Evolutionary conservation across 306 rosid species (phyloP).

Genomic region (Macrotyloma uniflorum): DNA sequence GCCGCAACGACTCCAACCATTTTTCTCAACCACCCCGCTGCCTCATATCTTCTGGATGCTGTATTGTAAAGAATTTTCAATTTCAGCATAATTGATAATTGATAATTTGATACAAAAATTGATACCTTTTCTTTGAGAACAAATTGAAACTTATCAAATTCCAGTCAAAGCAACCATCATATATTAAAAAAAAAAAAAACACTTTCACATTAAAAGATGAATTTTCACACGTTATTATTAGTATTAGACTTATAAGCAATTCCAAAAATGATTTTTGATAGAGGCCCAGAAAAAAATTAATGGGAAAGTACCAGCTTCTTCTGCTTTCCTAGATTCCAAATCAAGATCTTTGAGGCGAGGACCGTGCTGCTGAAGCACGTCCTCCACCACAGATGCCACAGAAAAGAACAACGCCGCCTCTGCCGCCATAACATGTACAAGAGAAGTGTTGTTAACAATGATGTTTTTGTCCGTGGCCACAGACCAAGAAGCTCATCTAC

Average conservation of each 20-base stretch:
- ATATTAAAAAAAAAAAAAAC: background rate
- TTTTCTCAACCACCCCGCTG: conserved; percentile 97
- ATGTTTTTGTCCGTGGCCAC: conserved; percentile 12
- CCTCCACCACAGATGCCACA: conserved; percentile 83
- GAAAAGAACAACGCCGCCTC: conserved; percentile 60
- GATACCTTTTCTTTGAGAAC: conserved; percentile 19
- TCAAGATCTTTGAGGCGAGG: conserved; percentile 70
- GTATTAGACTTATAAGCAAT: background rate
- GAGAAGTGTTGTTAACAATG: background rate
- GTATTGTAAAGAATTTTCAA: conserved; percentile 26
- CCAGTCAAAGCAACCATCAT: background rate
- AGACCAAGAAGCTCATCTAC: conserved; percentile 27
- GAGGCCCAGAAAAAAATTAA: background rate
- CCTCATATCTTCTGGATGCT: conserved; percentile 92
- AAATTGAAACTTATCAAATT: background rate
- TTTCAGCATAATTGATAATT: conserved; percentile 4
- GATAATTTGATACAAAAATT: background rate
- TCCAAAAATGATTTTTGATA: conserved; percentile 24
- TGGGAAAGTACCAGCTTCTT: conserved; percentile 75
- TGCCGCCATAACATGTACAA: conserved; percentile 33
- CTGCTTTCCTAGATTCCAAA: conserved; percentile 78
- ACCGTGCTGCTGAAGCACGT: conserved; percentile 90
- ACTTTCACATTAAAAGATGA: background rate
- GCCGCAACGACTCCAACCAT: conserved; percentile 92
- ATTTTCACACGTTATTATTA: background rate